A percentile compares a stretch with the other conserved stretches of the same genome.
phyloP scores from a whole-genome alignment of 352 stramenopile species.

The Globisporangium irregulare region DNA sequence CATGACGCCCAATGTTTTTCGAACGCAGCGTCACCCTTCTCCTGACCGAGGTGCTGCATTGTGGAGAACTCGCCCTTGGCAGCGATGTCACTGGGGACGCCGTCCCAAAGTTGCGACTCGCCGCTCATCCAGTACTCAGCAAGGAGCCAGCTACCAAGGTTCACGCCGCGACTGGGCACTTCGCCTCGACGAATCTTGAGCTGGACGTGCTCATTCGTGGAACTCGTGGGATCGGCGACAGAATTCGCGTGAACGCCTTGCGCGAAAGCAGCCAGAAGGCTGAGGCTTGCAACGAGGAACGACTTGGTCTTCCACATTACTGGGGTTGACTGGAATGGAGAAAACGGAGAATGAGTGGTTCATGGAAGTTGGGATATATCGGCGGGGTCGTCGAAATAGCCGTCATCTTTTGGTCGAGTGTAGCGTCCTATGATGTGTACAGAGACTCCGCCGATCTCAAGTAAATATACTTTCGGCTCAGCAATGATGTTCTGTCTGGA shows the following conservation, averaged over 20 bases:
- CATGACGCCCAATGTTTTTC: conserved; percentile 25
- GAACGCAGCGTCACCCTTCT: conserved; percentile 19
- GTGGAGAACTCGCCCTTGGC: conserved; percentile 24
- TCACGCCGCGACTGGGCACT: conserved; percentile 20
- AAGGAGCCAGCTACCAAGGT: conserved; percentile 33
- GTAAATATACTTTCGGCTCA: neutral
- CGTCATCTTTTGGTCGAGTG: neutral
- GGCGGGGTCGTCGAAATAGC: neutral
- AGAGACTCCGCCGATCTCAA: neutral
- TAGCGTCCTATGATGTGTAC: neutral
- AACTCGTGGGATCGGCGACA: neutral
- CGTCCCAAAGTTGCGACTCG: conserved; percentile 14
- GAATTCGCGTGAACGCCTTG: neutral
- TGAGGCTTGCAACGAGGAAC: neutral
- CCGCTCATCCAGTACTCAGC: conserved; percentile 29
- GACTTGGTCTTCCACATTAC: neutral
- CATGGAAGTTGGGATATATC: neutral
- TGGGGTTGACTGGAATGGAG: neutral
- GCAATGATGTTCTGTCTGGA: neutral
- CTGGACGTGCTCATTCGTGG: conserved; percentile 25
- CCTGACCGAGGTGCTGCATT: conserved; percentile 25
- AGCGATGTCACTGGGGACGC: conserved; percentile 9
- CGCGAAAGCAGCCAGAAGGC: neutral
- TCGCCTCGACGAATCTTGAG: conserved; percentile 25
- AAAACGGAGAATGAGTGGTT: neutral